Conservation (phyloP, 495 filamentous ascomycete species). For the Penicillium bialowiezense region DNA sequence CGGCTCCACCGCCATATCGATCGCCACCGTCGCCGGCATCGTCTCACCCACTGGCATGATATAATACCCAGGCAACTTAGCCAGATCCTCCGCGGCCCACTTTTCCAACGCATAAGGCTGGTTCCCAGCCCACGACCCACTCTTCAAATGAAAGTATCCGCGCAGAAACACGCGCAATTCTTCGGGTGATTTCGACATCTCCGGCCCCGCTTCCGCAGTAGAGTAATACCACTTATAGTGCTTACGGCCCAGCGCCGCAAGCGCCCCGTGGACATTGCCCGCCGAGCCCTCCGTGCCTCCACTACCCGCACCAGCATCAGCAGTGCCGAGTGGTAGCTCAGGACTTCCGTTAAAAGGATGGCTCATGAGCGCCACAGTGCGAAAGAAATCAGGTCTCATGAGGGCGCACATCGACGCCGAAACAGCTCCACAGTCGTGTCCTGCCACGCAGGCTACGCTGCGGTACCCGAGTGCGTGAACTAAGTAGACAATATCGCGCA, state of each 20-base stretch:
- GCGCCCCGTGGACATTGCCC: slow-evolving; percentile 46
- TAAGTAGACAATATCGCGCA: slow-evolving; percentile 60
- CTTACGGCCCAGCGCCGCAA: slow-evolving; percentile 54
- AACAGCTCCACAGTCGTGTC: slow-evolving; percentile 66
- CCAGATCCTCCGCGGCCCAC: slow-evolving; percentile 56
- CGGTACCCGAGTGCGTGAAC: slow-evolving; percentile 59
- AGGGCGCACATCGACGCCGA: slow-evolving; percentile 57
- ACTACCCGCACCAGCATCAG: slow-evolving; percentile 13
- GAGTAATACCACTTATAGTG: slow-evolving; percentile 74
- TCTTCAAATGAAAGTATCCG: slow-evolving; percentile 68
- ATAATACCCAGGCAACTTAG: slow-evolving; percentile 64
- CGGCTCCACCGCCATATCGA: slow-evolving; percentile 52
- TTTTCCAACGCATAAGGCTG: slow-evolving; percentile 47
- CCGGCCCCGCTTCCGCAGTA: slow-evolving; percentile 47
- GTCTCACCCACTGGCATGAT: slow-evolving; percentile 57
- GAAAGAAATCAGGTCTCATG: slow-evolving; percentile 63
- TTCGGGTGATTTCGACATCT: slow-evolving; percentile 55
- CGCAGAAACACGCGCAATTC: slow-evolving; percentile 58
- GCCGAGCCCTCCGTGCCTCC: slow-evolving; percentile 29
- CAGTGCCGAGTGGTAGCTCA: slow-evolving; percentile 48
- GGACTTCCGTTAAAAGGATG: slow-evolving; percentile 55
- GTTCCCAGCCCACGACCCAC: slow-evolving; percentile 57
- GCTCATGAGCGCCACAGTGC: slow-evolving; percentile 50
- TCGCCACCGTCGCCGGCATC: slow-evolving; percentile 56
- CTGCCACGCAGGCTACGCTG: slow-evolving; percentile 57